Evolutionary conservation across 176 grass and related monocot genomes (phyloP).

Genomic region (Lolium perenne): DNA sequence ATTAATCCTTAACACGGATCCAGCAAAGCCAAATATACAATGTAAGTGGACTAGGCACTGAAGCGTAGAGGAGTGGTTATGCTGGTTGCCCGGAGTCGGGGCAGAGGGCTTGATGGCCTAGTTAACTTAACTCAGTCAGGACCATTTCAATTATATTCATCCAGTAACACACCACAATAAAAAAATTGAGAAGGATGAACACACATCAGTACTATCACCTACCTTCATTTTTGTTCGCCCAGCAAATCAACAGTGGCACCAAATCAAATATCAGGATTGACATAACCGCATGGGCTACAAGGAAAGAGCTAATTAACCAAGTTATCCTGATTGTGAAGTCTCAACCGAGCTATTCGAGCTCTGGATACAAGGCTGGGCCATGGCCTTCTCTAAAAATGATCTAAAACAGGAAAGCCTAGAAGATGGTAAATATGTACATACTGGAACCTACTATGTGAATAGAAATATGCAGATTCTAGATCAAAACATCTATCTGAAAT

Average conservation of each 20-base stretch:
- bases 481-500: not conserved
- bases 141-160: not conserved
- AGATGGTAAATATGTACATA: not conserved
- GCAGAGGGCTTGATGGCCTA: too few species aligned
- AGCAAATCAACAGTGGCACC: not conserved
- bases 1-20: not conserved
- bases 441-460: not conserved
- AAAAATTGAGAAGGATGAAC: not conserved
- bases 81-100: too few species aligned
- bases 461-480: slow-evolving; percentile 6
- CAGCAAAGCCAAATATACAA: not conserved
- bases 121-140: not conserved
- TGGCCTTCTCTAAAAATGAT: not conserved
- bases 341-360: not conserved
- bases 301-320: not conserved
- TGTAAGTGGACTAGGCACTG: too few species aligned
- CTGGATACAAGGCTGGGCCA: not conserved
- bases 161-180: not conserved
- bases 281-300: not conserved
- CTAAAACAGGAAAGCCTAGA: not conserved
- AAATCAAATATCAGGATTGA: not conserved
- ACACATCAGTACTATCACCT: not conserved
- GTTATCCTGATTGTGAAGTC: slow-evolving; percentile 3
- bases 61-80: too few species aligned
- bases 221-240: not conserved